A percentile compares a stretch with the other conserved stretches of the same genome.
These are phyloP conservation scores for Cokeromyces recurvatus DNA, from an alignment of 371 early-diverging fungal genomes.

Conservation along the genomic window DNA sequence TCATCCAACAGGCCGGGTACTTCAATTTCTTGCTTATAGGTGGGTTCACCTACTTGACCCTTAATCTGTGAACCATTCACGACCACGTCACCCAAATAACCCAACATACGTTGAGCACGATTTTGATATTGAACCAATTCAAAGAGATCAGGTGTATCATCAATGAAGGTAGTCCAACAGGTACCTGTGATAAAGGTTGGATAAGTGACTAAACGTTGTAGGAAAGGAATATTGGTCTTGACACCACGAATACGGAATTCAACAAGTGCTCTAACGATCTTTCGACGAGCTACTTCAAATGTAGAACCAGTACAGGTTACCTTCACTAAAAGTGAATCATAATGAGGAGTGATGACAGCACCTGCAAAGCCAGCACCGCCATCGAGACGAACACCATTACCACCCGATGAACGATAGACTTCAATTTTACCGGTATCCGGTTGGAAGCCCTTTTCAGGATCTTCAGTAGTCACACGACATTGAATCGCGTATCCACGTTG, in stretches of 20 bases:
- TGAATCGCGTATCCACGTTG: conserved; percentile 89
- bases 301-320: conserved; percentile 82
- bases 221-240: conserved; percentile 94
- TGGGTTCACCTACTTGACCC: conserved; percentile 77
- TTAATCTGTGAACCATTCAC: conserved; percentile 91
- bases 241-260: conserved; percentile 96
- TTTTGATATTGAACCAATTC: conserved; percentile 68
- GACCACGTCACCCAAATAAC: conserved; percentile 85
- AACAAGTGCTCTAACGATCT: conserved; percentile 80
- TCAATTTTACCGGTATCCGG: conserved; percentile 95
- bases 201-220: conserved; percentile 81
- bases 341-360: conserved; percentile 89
- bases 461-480: conserved; percentile 94
- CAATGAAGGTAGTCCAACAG: conserved; percentile 96
- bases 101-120: conserved; percentile 84
- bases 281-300: conserved; percentile 84
- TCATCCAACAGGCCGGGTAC: conserved; percentile 53
- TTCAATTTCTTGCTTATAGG: conserved; percentile 54
- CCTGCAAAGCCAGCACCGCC: conserved; percentile 89
- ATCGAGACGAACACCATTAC: conserved; percentile 89
- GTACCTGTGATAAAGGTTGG: conserved; percentile 70
- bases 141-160: conserved; percentile 90
- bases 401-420: conserved; percentile 85
- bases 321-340: conserved; percentile 96
- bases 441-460: conserved; percentile 82